phyloP scores from a whole-genome alignment of 352 stramenopile genomes.

The Salisapilia sapeloensis region DNA sequence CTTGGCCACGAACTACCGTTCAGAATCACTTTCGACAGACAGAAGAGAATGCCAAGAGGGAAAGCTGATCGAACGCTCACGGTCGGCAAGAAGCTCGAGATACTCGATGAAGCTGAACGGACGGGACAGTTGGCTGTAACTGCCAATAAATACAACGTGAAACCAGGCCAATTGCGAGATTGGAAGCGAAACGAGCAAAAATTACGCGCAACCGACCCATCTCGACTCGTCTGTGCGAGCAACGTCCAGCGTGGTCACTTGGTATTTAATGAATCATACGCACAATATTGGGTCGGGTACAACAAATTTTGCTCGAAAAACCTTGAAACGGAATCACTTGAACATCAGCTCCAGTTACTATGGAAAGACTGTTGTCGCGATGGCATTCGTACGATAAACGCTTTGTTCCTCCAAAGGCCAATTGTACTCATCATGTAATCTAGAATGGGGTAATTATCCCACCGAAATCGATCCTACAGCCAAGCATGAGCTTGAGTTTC shows the following conservation, averaged over 20 bases:
- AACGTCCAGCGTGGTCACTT: conserved; percentile 70
- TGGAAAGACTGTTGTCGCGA: conserved; percentile 59
- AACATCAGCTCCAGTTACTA: conserved; percentile 37
- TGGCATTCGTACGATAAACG: conserved; percentile 66
- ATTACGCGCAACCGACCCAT: conserved; percentile 56
- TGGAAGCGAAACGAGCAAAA: conserved; percentile 80
- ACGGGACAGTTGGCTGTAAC: conserved; percentile 59
- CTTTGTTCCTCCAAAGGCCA: too few relatives aligned
- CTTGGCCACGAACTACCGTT: neutral
- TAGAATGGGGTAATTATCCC: conserved; percentile 6
- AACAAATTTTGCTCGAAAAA: conserved; percentile 73
- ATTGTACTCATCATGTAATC: conserved; percentile 1
- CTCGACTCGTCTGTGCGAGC: conserved; percentile 60
- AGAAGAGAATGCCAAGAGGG: conserved; percentile 46
- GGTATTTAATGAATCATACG: conserved; percentile 80
- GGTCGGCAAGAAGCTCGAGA: conserved; percentile 81
- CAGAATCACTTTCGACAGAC: neutral
- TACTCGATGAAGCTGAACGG: conserved; percentile 72
- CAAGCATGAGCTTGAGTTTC: conserved; percentile 35
- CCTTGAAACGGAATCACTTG: conserved; percentile 56
- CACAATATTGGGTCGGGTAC: conserved; percentile 81
- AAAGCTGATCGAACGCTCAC: conserved; percentile 66
- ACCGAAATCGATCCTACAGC: conserved; percentile 40
- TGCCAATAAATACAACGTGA: conserved; percentile 75
- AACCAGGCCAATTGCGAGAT: conserved; percentile 74